A percentile compares a stretch with the other conserved stretches of the same genome.
These are phyloP conservation scores for Elaeagnus macrophylla DNA, from an alignment of 306 rosid genomes.

Conservation along the genomic window DNA sequence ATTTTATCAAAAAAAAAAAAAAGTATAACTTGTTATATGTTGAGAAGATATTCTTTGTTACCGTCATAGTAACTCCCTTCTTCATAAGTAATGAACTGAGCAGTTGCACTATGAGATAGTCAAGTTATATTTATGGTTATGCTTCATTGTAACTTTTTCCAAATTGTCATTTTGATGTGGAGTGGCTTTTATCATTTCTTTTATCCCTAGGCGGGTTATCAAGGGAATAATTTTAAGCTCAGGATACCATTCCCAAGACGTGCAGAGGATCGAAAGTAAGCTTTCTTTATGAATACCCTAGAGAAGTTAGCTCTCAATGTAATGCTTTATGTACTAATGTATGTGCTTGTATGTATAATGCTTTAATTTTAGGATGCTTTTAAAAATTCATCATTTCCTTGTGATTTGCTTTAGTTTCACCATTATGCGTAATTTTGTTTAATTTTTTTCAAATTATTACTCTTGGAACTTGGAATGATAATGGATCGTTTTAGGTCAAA, in stretches of 20 bases:
- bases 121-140: not conserved
- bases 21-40: too few species aligned
- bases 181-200: slow-evolving; percentile 6
- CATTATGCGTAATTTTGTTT: too few species aligned
- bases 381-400: too few species aligned
- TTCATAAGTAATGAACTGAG: too few species aligned
- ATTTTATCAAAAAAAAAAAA: not conserved
- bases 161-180: slow-evolving; percentile 14
- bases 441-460: too few species aligned
- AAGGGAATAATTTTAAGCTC: slow-evolving; percentile 68
- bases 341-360: slow-evolving; percentile 5
- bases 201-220: slow-evolving; percentile 52
- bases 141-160: not conserved
- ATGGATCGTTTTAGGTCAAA: too few species aligned
- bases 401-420: too few species aligned
- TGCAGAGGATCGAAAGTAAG: slow-evolving; percentile 88
- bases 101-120: too few species aligned
- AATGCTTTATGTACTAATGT: slow-evolving; percentile 1
- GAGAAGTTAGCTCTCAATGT: not conserved
- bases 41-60: too few species aligned
- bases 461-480: too few species aligned
- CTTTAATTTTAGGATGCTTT: slow-evolving; percentile 2
- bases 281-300: slow-evolving; percentile 14
- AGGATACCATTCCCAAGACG: slow-evolving; percentile 83
- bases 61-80: too few species aligned